Percentiles rank a stretch among this genome's conserved stretches.
Evolutionary conservation across 1,284 basidiomycete species (phyloP).

Genomic region (Sutorius eximius): DNA sequence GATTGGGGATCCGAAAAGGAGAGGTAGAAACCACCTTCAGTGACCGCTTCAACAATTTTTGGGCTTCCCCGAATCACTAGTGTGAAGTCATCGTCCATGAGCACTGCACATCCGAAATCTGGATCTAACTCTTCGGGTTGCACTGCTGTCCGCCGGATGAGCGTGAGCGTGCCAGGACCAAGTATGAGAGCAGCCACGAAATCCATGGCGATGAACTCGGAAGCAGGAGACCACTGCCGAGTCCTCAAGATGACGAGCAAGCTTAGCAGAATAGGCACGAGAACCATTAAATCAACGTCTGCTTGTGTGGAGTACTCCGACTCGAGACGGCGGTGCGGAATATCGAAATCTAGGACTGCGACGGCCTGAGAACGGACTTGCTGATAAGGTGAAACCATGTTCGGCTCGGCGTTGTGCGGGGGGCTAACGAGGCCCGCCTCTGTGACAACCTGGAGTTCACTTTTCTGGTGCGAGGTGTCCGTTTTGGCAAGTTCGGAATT

Average conservation of each 20-base stretch:
- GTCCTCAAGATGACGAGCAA: slow-evolving; percentile 11
- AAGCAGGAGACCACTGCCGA: slow-evolving; percentile 5
- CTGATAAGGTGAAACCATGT: background rate
- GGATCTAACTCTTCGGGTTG: slow-evolving; percentile 11
- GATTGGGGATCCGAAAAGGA: slow-evolving; percentile 6
- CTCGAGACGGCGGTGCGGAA: background rate
- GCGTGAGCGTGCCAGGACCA: slow-evolving; percentile 16
- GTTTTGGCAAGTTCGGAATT: background rate
- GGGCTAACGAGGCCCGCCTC: background rate
- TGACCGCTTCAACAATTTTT: slow-evolving; percentile 17
- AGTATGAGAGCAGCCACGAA: slow-evolving; percentile 13
- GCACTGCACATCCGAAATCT: slow-evolving; percentile 14
- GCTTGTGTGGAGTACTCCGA: slow-evolving; percentile 13
- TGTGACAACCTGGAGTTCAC: background rate
- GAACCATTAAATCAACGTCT: slow-evolving; percentile 15
- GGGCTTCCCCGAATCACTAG: slow-evolving; percentile 20
- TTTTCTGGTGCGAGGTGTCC: background rate
- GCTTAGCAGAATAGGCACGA: slow-evolving; percentile 17
- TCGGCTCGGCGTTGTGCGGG: background rate
- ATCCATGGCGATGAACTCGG: slow-evolving; percentile 4
- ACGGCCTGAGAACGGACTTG: slow-evolving; percentile 2
- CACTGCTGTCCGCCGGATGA: slow-evolving; percentile 11
- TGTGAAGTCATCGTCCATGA: slow-evolving; percentile 20
- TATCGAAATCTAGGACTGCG: slow-evolving; percentile 17
- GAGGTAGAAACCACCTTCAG: slow-evolving; percentile 20